Evolutionary conservation across 495 filamentous ascomycete genomes (phyloP).

Genomic region (Penicillium salamii): DNA sequence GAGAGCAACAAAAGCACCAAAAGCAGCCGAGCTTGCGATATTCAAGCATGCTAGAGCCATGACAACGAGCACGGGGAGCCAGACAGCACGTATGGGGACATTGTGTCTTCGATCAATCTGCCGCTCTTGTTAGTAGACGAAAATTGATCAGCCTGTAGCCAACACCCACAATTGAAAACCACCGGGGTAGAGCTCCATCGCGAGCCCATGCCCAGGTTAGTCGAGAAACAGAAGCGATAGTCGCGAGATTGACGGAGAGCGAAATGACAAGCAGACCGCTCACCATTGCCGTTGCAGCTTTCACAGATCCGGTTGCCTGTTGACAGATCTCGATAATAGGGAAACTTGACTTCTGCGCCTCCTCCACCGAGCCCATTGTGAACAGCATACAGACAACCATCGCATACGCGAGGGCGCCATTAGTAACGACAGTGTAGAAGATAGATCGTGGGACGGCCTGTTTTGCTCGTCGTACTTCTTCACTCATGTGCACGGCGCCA

Average conservation of each 20-base stretch:
- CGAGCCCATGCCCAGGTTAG: slow-evolving; percentile 40
- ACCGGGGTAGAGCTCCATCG: slow-evolving; percentile 37
- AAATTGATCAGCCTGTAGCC: too few relatives aligned
- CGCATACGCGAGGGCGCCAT: slow-evolving; percentile 33
- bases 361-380: slow-evolving; percentile 32
- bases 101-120: slow-evolving; percentile 29
- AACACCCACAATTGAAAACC: slow-evolving; percentile 34
- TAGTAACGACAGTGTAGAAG: slow-evolving; percentile 29
- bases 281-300: slow-evolving; percentile 43
- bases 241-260: slow-evolving; percentile 31
- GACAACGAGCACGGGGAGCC: slow-evolving; percentile 45
- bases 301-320: slow-evolving; percentile 38
- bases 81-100: slow-evolving; percentile 41
- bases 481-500: slow-evolving; percentile 33
- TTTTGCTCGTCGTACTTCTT: slow-evolving; percentile 38
- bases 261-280: slow-evolving; percentile 40
- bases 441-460: slow-evolving; percentile 36
- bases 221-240: slow-evolving; percentile 32
- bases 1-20: slow-evolving; percentile 52
- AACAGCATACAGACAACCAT: slow-evolving; percentile 41
- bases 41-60: slow-evolving; percentile 53
- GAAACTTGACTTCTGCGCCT: slow-evolving; percentile 26
- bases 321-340: slow-evolving; percentile 46
- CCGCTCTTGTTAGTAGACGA: not conserved
- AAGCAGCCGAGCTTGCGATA: slow-evolving; percentile 50